Conservation (phyloP, 2,329 filamentous ascomycete genomes). For the Orbilia oligospora region DNA sequence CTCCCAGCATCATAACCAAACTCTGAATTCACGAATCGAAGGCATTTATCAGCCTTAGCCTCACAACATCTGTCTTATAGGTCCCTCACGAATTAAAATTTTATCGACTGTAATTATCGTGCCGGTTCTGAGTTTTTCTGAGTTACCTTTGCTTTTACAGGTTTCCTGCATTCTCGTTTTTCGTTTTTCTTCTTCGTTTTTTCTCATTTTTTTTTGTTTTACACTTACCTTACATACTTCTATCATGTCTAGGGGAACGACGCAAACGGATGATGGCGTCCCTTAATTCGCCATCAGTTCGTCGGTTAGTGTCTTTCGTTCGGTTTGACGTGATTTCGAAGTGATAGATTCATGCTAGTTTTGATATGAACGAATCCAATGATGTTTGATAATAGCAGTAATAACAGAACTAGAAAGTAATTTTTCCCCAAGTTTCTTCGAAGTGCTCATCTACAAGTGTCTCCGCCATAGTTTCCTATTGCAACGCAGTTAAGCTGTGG, state of each 20-base stretch:
- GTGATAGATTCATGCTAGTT: constrained; percentile 8
- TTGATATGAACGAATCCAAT: not conserved
- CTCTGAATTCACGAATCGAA: constrained; percentile 12
- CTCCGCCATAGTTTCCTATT: not conserved
- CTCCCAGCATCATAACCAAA: constrained; percentile 22
- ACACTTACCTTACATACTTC: constrained; percentile 47
- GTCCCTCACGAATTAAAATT: constrained; percentile 34
- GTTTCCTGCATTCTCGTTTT: constrained; percentile 13
- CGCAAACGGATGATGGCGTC: constrained; percentile 30
- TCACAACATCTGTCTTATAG: constrained; percentile 55
- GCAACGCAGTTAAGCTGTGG: constrained; percentile 1
- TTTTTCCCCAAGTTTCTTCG: not conserved
- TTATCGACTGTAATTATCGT: constrained; percentile 46
- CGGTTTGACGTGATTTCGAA: constrained; percentile 5
- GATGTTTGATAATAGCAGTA: constrained; percentile 2
- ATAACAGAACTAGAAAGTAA: not conserved
- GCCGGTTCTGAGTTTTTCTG: constrained; percentile 14
- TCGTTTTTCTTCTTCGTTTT: too few relatives aligned
- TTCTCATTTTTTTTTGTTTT: constrained; percentile 15
- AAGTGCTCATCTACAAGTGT: not conserved
- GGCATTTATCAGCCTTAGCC: constrained; percentile 31
- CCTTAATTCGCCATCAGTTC: constrained; percentile 16
- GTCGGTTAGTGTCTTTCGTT: constrained; percentile 28
- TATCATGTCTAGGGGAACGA: constrained; percentile 54
- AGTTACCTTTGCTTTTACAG: constrained; percentile 19